Evolutionary conservation across 1,284 basidiomycete species (phyloP), one percentile per base, ranked within the genome.

Genomic region (Rhodotorula sp.): DNA sequence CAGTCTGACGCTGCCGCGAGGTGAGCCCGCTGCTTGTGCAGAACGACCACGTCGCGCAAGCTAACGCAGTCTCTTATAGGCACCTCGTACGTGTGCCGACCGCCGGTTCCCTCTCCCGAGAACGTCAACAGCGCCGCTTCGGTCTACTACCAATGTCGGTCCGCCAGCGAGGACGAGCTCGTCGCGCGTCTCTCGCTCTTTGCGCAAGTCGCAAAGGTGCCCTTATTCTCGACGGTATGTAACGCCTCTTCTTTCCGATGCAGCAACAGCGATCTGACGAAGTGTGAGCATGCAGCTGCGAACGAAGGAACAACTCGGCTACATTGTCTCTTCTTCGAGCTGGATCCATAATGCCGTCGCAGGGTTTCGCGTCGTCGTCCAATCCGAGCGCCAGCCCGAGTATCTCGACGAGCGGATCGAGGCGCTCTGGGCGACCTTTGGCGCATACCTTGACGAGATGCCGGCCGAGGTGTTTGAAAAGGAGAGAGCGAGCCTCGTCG

Each of bases 301-400:
- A 28, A 99, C 97, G 6, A 89, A 95, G 80, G 94, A 99, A 80
- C 97, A 99, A 80, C 86, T 99, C 0, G 97, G 97, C n/a, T 99
- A 99, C 80, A 86, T 95, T 62, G 92, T 93, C 55, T 88, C 87
- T 67, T 84, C 85, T 0, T 81, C 60, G 3, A 18, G 59, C 14
- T 73, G 69, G 71, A 45, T 21, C 3, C 31, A 55, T 31, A 68
- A 69, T 64, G 65, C 62, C 52, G 85, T 88, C 62, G 85, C 87
- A 74, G 94, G 93, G 16, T 83, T 95, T 77, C 87, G 91, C n/a
- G 86, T 99, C 62, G 83, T 95, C 14, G 86, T 99, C 38, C 97
- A 99, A 83, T 92, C 90, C 77, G 95, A 97, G 83, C 89, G 89
- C 64, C 83, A 85, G 34, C 88, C 94, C 10, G 85, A 84, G n/a